Evolutionary conservation across 78 protist species (phyloP).

Genomic region (Isochrysis galbana): DNA sequence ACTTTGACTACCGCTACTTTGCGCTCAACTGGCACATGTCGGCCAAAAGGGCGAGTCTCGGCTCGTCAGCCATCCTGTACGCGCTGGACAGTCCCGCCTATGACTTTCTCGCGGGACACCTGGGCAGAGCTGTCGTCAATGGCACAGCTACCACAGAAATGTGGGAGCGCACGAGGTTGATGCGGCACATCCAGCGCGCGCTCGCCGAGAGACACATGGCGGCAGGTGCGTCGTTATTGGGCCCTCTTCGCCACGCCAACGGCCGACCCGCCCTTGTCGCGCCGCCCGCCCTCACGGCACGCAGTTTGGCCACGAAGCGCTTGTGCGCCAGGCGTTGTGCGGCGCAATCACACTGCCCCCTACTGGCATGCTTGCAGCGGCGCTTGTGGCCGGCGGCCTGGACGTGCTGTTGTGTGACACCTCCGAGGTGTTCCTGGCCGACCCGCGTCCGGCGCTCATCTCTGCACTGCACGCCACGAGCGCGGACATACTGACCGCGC

Average conservation of each 20-base stretch:
- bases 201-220: background rate
- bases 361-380: too few relatives aligned
- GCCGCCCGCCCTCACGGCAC: too few relatives aligned
- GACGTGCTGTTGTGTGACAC: slow-evolving; percentile 1
- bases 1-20: background rate
- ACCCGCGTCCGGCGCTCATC: background rate
- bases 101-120: background rate
- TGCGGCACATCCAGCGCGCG: slow-evolving; percentile 24
- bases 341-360: too few relatives aligned
- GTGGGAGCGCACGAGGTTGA: background rate
- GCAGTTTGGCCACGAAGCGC: too few relatives aligned
- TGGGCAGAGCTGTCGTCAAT: background rate
- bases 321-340: too few relatives aligned
- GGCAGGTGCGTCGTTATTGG: too few relatives aligned
- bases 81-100: background rate
- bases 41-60: background rate
- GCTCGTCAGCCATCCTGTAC: background rate
- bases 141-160: background rate
- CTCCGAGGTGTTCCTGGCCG: background rate
- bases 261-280: too few relatives aligned
- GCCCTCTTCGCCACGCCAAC: too few relatives aligned
- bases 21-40: background rate
- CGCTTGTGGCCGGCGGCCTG: background rate
- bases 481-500: background rate
- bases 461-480: too few relatives aligned